A percentile compares a stretch with the other conserved stretches of the same genome.
These are phyloP conservation scores for Lathyrus aphaca DNA, from an alignment of 306 rosid species.

Conservation along the genomic window DNA sequence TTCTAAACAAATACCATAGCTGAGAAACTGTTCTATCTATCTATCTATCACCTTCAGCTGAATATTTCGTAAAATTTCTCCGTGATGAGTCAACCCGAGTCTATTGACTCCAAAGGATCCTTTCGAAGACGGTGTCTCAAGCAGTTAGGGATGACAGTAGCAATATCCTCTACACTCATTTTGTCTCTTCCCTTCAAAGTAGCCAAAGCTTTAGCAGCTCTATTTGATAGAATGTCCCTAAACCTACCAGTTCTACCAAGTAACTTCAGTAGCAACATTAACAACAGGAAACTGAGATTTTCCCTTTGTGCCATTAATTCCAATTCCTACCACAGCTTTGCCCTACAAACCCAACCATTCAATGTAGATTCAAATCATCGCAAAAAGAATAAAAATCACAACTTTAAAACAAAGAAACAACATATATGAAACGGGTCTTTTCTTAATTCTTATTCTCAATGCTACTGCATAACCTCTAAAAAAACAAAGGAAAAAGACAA, in stretches of 20 bases:
- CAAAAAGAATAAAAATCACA: conserved; percentile 4
- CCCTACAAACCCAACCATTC: conserved; percentile 54
- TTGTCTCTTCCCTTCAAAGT: conserved; percentile 77
- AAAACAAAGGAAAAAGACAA: background rate
- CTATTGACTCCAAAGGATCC: conserved; percentile 94
- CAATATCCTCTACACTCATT: conserved; percentile 80
- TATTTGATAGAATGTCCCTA: conserved; percentile 85
- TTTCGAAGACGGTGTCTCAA: conserved; percentile 94
- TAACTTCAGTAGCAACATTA: conserved; percentile 84
- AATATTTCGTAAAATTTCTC: conserved; percentile 92
- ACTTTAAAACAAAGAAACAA: too few relatives aligned
- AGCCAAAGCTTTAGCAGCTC: conserved; percentile 94
- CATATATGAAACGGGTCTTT: too few relatives aligned
- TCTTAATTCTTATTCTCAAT: too few relatives aligned
- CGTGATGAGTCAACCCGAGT: conserved; percentile 86
- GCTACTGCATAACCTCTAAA: too few relatives aligned
- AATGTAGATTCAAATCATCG: conserved; percentile 29
- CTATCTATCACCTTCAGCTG: conserved; percentile 52
- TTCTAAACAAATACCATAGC: conserved; percentile 33
- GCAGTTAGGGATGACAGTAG: conserved; percentile 93
- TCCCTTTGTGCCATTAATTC: conserved; percentile 59
- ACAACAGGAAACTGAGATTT: conserved; percentile 70
- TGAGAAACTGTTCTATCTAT: conserved; percentile 27
- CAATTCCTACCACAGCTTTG: conserved; percentile 58
- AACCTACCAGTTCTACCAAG: conserved; percentile 72